phyloP scores from a whole-genome alignment of 257 asterid species.

The Ophiorrhiza pumila region DNA sequence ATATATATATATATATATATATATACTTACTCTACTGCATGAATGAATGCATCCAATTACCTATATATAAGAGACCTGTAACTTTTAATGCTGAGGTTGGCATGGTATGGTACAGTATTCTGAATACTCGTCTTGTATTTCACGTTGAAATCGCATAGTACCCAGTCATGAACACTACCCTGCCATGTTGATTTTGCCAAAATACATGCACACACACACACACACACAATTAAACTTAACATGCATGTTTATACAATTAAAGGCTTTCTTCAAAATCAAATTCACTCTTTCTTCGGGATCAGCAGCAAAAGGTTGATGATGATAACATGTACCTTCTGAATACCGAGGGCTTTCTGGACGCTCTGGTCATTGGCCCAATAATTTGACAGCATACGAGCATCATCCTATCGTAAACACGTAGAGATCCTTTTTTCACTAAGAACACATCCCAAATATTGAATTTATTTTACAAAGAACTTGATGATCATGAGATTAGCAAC shows the following conservation, averaged over 20 bases:
- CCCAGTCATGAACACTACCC: slow-evolving; percentile 29
- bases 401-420: slow-evolving; percentile 11
- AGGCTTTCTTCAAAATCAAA: not conserved
- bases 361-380: slow-evolving; percentile 31
- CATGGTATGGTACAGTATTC: slow-evolving; percentile 21
- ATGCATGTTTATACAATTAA: too few relatives aligned
- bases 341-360: slow-evolving; percentile 36
- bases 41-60: too few relatives aligned
- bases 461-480: not conserved
- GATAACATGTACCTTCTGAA: slow-evolving; percentile 17
- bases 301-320: too few relatives aligned
- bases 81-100: slow-evolving; percentile 31
- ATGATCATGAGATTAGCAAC: too few relatives aligned
- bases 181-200: not conserved
- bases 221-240: too few relatives aligned
- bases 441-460: not conserved
- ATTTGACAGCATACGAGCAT: slow-evolving; percentile 18
- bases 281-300: too few relatives aligned
- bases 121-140: not conserved
- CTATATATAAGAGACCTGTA: slow-evolving; percentile 37
- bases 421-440: not conserved
- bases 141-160: slow-evolving; percentile 10
- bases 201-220: too few relatives aligned
- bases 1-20: too few relatives aligned
- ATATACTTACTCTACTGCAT: too few relatives aligned